phyloP scores from a whole-genome alignment of 148 eudicot species.

The Dysphania ambrosioides region DNA sequence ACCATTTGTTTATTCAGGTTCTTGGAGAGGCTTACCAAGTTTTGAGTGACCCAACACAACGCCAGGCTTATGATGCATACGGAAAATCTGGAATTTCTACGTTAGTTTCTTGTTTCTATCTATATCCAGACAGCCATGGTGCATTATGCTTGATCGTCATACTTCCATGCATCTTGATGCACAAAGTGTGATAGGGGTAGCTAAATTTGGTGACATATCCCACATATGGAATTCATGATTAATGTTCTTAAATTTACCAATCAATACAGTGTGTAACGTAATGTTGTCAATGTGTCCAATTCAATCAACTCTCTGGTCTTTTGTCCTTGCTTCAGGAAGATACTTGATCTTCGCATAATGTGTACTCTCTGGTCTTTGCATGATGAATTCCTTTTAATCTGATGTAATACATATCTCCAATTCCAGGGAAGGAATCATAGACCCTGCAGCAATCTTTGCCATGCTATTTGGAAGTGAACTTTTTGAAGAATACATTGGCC shows the following conservation, averaged over 20 bases:
- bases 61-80: constrained; percentile 85
- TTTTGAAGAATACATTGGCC: constrained; percentile 97
- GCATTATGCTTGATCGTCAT: not conserved
- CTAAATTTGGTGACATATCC: not conserved
- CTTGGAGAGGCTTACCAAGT: constrained; percentile 99
- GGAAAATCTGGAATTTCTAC: constrained; percentile 95
- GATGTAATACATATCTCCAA: not conserved
- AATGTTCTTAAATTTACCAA: no score
- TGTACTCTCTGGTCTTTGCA: not conserved
- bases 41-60: constrained; percentile 82
- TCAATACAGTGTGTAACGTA: no score
- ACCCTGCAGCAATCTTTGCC: constrained; percentile 97
- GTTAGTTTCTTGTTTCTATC: constrained; percentile 45
- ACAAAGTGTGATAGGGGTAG: not conserved
- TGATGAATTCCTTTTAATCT: not conserved
- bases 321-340: not conserved
- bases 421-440: constrained; percentile 84
- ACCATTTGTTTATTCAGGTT: constrained; percentile 43
- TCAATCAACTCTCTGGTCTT: not conserved
- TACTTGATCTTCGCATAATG: not conserved
- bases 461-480: constrained; percentile 99
- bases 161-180: constrained; percentile 6
- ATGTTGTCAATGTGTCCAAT: not conserved
- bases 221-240: no score
- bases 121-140: not conserved